These are phyloP conservation scores for Eucalyptus pumila DNA, from an alignment of 345 rosid species.

Conservation along the genomic window DNA sequence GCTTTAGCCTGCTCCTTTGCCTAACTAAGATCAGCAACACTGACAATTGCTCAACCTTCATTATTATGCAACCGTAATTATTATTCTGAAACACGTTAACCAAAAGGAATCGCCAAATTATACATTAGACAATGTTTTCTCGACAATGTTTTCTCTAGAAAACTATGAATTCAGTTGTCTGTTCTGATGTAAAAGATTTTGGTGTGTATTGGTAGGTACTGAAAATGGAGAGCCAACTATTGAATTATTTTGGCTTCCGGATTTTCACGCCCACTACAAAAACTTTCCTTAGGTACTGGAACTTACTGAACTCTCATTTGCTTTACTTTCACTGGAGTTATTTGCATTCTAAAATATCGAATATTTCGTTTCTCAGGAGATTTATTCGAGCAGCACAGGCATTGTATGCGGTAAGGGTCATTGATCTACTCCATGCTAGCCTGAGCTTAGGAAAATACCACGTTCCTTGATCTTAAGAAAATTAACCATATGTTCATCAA, in stretches of 20 bases:
- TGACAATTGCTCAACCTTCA: not conserved
- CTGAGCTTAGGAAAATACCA: not conserved
- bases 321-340: not conserved
- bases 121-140: not conserved
- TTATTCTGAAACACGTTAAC: not conserved
- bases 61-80: not conserved
- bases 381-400: conserved; percentile 84
- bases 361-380: conserved; percentile 41
- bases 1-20: not conserved
- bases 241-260: conserved; percentile 63
- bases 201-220: conserved; percentile 35
- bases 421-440: not conserved
- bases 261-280: conserved; percentile 61
- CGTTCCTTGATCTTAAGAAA: not conserved
- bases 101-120: not conserved
- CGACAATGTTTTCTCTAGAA: not conserved
- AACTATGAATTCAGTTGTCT: not conserved
- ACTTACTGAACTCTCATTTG: not conserved
- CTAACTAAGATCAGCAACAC: not conserved
- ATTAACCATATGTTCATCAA: not conserved
- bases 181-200: not conserved
- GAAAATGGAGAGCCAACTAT: conserved; percentile 58
- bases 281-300: conserved; percentile 68
- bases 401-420: conserved; percentile 36
- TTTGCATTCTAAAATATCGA: not conserved